Base-by-base conservation (phyloP, 1,284 basidiomycete genomes). In the Mrakiaceae sp. region DNA sequence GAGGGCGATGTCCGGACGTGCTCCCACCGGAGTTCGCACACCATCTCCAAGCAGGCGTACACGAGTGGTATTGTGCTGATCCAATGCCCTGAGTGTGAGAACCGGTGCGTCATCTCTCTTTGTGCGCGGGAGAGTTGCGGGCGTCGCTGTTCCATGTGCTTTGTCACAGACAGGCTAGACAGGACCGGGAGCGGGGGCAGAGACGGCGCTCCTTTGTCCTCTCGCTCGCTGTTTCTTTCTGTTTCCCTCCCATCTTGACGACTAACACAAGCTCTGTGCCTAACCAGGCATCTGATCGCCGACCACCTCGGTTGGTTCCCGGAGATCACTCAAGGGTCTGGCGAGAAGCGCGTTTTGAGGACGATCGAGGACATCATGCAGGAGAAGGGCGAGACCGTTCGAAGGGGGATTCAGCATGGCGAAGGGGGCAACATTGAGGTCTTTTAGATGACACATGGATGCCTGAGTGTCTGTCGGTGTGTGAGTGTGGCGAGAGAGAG, bases 231-330 rank as follows among this genome's bases (percentile, higher is more conserved):
- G 60, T 60, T 3, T 62, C 48, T 64, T 54, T 57, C 39, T 6
- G 46, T 6, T 49, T 6, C 43, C 63, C 27, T 27, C 27, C 27
- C 27, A 27, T 27, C 27, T 27, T 2, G 27, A 27, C 27, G 27
- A 27, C 27, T 27, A 27, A 27, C 27, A 27, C 27, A 27, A 27
- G 27, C 27, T 27, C 51, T 40, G 43, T 58, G 6, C 59, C 42
- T 3, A 67, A 62, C 4, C 68, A 89, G 89, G 56, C 89, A 91
- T 76, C 78, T 91, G 16, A 91, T 93, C 72, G 92, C 93, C 7
- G 92, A 96, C 73, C 86, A 96, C 72, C 76, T 96, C 12, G 90
- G 89, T 1, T 96, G 93, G 93, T 96, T 96, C 79, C 85, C 88
- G 69, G 86, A 89, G 50, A 48, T 71, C 67, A 14, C 71, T 62